Conservation (phyloP, 1,139 yeast species). For the Hyphopichia fennica region DNA sequence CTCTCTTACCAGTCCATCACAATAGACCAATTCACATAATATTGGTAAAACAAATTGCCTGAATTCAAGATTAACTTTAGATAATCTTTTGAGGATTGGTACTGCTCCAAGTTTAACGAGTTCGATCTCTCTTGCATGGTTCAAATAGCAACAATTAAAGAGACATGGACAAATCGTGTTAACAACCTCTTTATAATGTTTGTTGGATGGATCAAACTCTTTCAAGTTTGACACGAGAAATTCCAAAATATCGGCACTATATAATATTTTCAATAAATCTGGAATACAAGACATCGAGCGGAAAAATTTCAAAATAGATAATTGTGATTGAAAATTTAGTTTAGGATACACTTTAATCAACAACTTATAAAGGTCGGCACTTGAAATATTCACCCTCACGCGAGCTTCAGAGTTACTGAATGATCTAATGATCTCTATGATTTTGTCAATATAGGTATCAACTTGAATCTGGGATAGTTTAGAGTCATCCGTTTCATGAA, state of each 20-base stretch:
- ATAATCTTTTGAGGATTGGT: constrained; percentile 48
- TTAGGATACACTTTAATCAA: constrained; percentile 39
- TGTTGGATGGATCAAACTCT: constrained; percentile 25
- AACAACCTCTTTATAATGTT: constrained; percentile 40
- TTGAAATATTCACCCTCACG: constrained; percentile 41
- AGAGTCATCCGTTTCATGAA: constrained; percentile 10
- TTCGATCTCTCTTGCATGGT: constrained; percentile 51
- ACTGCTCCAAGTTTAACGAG: constrained; percentile 55
- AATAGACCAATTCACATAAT: constrained; percentile 60
- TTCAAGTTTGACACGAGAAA: constrained; percentile 34
- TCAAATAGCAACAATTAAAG: constrained; percentile 60
- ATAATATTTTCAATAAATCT: constrained; percentile 33
- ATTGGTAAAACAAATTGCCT: constrained; percentile 65
- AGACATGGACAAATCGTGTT: constrained; percentile 45
- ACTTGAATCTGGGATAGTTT: constrained; percentile 18
- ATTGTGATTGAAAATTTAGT: constrained; percentile 31
- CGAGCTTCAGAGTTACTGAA: constrained; percentile 47
- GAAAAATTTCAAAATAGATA: constrained; percentile 42
- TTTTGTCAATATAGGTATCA: constrained; percentile 32
- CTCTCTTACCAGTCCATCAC: constrained; percentile 40
- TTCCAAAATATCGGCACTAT: constrained; percentile 43
- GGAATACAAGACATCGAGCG: constrained; percentile 43
- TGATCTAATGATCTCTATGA: constrained; percentile 38
- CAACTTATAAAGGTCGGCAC: constrained; percentile 46
- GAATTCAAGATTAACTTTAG: constrained; percentile 49